Conservation (phyloP, 306 rosid species). For the Pyrus bretschneideri region DNA sequence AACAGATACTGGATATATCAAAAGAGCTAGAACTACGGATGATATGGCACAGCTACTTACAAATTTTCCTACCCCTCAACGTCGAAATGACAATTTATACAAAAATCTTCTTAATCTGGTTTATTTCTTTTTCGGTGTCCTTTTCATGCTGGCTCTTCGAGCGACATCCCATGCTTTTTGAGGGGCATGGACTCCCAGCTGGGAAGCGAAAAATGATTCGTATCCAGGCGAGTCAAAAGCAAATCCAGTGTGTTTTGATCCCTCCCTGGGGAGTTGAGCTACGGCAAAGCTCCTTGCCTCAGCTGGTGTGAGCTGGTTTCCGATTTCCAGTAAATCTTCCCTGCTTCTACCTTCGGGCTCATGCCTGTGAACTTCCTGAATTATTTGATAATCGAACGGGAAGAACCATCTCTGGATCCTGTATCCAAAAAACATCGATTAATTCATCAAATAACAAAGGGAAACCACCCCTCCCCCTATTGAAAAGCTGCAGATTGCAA, state of each 20-base stretch:
- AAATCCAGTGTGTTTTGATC: slow-evolving; percentile 87
- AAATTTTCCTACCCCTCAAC: slow-evolving; percentile 36
- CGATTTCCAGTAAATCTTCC: slow-evolving; percentile 54
- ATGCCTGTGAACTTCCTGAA: slow-evolving; percentile 79
- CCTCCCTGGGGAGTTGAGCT: slow-evolving; percentile 71
- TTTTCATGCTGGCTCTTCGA: slow-evolving; percentile 79
- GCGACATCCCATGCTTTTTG: slow-evolving; percentile 99
- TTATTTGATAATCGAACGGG: slow-evolving; percentile 87
- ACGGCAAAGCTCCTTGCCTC: slow-evolving; percentile 80
- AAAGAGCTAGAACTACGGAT: slow-evolving; percentile 10
- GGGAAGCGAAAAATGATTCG: slow-evolving; percentile 86
- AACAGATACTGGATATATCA: not conserved
- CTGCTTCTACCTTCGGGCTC: slow-evolving; percentile 56
- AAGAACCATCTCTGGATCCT: slow-evolving; percentile 93
- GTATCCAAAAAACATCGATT: slow-evolving; percentile 13
- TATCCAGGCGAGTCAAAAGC: slow-evolving; percentile 95
- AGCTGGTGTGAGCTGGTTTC: slow-evolving; percentile 53
- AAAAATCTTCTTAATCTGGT: slow-evolving; percentile 18
- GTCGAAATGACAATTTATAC: slow-evolving; percentile 50
- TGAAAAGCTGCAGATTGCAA: not conserved
- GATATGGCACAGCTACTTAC: slow-evolving; percentile 42
- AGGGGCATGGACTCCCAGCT: slow-evolving; percentile 66
- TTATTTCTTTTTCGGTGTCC: slow-evolving; percentile 44
- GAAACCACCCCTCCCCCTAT: not conserved
- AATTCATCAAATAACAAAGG: not conserved